Percentiles rank a stretch among this genome's conserved stretches.
Conservation (phyloP, 176 grass and related monocot species). For the Tillandsia leiboldiana region DNA sequence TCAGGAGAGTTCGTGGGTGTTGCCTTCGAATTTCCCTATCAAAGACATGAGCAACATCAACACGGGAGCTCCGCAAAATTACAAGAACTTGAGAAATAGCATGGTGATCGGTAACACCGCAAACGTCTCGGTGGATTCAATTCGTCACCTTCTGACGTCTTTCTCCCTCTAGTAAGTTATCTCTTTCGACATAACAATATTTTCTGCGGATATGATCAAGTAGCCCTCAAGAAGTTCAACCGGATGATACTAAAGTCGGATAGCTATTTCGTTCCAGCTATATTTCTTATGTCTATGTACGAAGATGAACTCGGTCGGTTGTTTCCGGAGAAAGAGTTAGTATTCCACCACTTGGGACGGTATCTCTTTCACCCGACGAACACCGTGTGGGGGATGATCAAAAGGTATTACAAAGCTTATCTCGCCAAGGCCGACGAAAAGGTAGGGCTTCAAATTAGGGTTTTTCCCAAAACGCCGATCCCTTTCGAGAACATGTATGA, state of each 20-base stretch:
- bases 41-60: conserved; percentile 36
- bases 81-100: conserved; percentile 59
- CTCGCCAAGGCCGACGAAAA: not conserved
- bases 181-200: conserved; percentile 37
- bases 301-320: conserved; percentile 28
- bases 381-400: conserved; percentile 20
- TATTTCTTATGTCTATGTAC: conserved; percentile 42
- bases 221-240: conserved; percentile 46
- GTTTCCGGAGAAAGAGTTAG: conserved; percentile 20
- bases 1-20: conserved; percentile 63
- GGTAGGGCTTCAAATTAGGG: conserved; percentile 24
- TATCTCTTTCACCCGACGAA: conserved; percentile 30
- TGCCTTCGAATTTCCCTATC: conserved; percentile 48
- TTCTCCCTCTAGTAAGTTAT: conserved; percentile 54
- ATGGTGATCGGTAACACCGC: conserved; percentile 19
- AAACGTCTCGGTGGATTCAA: conserved; percentile 18
- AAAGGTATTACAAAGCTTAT: conserved; percentile 26
- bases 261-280: conserved; percentile 41
- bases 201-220: conserved; percentile 73
- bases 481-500: conserved; percentile 27
- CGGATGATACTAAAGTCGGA: conserved; percentile 60
- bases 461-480: not conserved
- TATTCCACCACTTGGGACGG: conserved; percentile 30
- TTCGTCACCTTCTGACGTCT: conserved; percentile 46
- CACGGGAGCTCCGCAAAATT: conserved; percentile 42